A percentile compares a stretch with the other conserved stretches of the same genome.
phyloP scores from a whole-genome alignment of 306 rosid species.

The Canavalia ensiformis region DNA sequence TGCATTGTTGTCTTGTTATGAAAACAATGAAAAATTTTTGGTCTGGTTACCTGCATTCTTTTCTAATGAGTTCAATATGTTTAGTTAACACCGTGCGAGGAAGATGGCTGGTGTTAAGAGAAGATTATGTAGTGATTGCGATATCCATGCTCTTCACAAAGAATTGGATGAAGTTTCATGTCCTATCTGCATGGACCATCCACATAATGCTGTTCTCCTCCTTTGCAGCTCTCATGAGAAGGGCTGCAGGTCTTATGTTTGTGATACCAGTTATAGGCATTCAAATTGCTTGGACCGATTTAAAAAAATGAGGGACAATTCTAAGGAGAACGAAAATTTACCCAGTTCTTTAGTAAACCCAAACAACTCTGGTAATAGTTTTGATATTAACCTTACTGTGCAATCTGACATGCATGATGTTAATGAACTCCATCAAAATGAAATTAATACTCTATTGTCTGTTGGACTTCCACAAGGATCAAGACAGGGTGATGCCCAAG shows the following conservation, averaged over 20 bases:
- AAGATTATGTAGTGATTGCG: slow-evolving; percentile 94
- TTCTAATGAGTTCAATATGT: slow-evolving; percentile 82
- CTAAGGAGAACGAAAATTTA: slow-evolving; percentile 69
- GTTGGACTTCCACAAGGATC: slow-evolving; percentile 73
- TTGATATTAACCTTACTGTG: slow-evolving; percentile 66
- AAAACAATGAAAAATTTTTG: slow-evolving; percentile 36
- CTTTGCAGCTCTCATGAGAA: slow-evolving; percentile 96
- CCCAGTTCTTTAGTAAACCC: slow-evolving; percentile 74
- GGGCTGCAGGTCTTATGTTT: slow-evolving; percentile 96
- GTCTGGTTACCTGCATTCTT: slow-evolving; percentile 42
- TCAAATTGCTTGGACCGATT: slow-evolving; percentile 96
- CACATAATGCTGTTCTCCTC: slow-evolving; percentile 99
- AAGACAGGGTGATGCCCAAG: slow-evolving; percentile 70
- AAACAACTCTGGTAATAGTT: slow-evolving; percentile 68
- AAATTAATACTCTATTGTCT: slow-evolving; percentile 70
- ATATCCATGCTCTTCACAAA: slow-evolving; percentile 88
- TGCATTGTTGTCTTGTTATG: slow-evolving; percentile 37
- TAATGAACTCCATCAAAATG: slow-evolving; percentile 71
- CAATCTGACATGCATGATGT: slow-evolving; percentile 69
- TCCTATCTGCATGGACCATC: slow-evolving; percentile 99
- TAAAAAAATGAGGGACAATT: slow-evolving; percentile 78
- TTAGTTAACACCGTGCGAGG: slow-evolving; percentile 82
- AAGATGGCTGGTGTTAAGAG: slow-evolving; percentile 99
- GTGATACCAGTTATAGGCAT: slow-evolving; percentile 98
- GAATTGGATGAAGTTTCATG: slow-evolving; percentile 98